These are phyloP conservation scores for Suillus lakei DNA, from an alignment of 768 basidiomycete genomes.

Conservation along the genomic window DNA sequence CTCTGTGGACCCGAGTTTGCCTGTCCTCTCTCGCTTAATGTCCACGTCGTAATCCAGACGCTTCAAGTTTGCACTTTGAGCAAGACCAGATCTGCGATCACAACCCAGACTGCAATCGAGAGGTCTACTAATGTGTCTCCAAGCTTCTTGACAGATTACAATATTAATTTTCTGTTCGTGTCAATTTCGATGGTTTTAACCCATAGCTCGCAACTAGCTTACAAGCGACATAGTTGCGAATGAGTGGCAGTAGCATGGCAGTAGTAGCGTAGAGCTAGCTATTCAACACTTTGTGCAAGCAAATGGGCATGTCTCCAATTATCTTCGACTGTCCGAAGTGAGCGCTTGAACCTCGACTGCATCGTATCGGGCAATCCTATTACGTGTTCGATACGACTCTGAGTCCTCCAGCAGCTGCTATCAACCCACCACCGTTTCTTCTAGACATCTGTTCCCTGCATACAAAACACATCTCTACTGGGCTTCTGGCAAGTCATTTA, in stretches of 20 bases:
- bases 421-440: not conserved
- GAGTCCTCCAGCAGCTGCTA: not conserved
- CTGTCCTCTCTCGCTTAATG: constrained; percentile 20
- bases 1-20: constrained; percentile 32
- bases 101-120: not conserved
- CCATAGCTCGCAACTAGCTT: not conserved
- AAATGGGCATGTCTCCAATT: not conserved
- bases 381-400: not conserved
- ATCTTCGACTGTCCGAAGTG: not conserved
- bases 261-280: not conserved
- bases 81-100: not conserved
- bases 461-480: not conserved
- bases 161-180: not conserved
- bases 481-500: not conserved
- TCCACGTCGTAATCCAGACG: constrained; percentile 25
- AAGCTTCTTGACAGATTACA: not conserved
- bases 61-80: constrained; percentile 31
- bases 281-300: not conserved
- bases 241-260: too few relatives aligned
- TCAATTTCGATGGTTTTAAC: not conserved
- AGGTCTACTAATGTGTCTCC: not conserved
- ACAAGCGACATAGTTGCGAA: not conserved
- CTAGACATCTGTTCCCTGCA: not conserved
- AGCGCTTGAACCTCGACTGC: not conserved
- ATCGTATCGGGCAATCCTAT: not conserved